A percentile compares a stretch with the other conserved stretches of the same genome.
phyloP scores from a whole-genome alignment of 495 filamentous ascomycete genomes.

The Sporormia fimetaria region DNA sequence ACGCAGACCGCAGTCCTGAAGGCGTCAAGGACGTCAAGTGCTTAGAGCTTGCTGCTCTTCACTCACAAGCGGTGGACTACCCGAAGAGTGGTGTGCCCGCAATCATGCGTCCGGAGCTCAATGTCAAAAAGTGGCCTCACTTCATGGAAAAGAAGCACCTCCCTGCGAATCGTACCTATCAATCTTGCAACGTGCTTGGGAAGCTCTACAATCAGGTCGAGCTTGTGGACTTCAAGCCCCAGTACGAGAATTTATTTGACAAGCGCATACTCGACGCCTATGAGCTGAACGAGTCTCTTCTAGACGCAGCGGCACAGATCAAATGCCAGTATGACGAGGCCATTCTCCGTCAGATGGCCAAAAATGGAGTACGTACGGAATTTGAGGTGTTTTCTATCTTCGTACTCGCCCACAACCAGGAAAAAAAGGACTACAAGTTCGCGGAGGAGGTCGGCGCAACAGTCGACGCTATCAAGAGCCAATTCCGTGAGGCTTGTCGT shows the following conservation, averaged over 20 bases:
- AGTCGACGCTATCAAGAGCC: conserved; percentile 49
- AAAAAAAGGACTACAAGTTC: conserved; percentile 67
- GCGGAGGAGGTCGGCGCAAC: conserved; percentile 67
- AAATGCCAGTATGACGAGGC: conserved; percentile 70
- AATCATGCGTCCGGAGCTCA: conserved; percentile 48
- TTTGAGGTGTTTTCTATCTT: conserved; percentile 88
- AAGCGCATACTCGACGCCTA: conserved; percentile 59
- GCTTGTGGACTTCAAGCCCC: conserved; percentile 57
- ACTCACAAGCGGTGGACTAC: conserved; percentile 89
- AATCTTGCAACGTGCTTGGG: conserved; percentile 64
- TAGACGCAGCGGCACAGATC: conserved; percentile 49
- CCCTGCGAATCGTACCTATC: conserved; percentile 44
- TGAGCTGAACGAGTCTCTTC: conserved; percentile 38
- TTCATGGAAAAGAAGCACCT: conserved; percentile 71
- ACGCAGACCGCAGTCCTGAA: conserved; percentile 49
- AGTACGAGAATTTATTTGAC: conserved; percentile 63
- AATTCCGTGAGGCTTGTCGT: conserved; percentile 53
- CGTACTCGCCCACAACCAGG: conserved; percentile 55
- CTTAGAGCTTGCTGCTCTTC: conserved; percentile 61
- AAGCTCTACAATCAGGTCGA: conserved; percentile 67
- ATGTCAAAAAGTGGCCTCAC: conserved; percentile 61
- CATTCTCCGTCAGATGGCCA: conserved; percentile 70
- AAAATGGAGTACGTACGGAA: conserved; percentile 75
- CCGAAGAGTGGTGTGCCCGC: conserved; percentile 78
- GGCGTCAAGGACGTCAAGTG: conserved; percentile 63